Base-by-base conservation (phyloP, 495 filamentous ascomycete species). In the Beverwykella pulmonaria region DNA sequence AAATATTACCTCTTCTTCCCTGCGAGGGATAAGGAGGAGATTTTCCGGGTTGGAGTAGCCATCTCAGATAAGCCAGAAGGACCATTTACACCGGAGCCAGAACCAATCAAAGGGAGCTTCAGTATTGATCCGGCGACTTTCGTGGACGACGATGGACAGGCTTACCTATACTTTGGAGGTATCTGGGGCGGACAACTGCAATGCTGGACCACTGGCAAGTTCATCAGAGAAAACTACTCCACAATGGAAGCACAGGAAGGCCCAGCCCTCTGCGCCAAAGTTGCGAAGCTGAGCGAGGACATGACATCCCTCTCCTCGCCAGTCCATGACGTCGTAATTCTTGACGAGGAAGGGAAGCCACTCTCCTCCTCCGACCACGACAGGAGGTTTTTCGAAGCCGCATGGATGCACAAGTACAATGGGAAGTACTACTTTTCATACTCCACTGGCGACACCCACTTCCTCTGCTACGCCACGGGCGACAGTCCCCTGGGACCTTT, bases 371-470 rank as follows among this genome's bases (percentile, higher is more conserved):
- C 87, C 77, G 87, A 91, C 73, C 87, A 91, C 76, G 86, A 88
- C 58, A 70, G 87, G 5, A 79, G 88, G n/a, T 92, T 91, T 80
- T 91, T 92, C 76, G 88, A 92, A 79, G 88, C 88, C 0, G 83
- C 88, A 22, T 91, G 88, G 87, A 83, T 90, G 84, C 87, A 91
- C 69, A 80, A 82, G 67, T 84, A 87, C 69, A 78, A 81, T 1
- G 86, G 80, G 4, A 81, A 73, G 59, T 92, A 91, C 76, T 92
- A 92, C 75, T 90, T 91, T 73, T 84, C 81, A 39, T 90, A 91
- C 77, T 89, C 87, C 66, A 91, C 88, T 14, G 89, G 88, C 39
- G 88, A 91, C 75, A 86, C 87, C 60, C 88, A 90, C 74, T 89
- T 79, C 69, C 75, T 91, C n/a, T 83, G 73, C 58, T 90, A 90